Evolutionary conservation across 331 rosid species (phyloP).

Genomic region (Rosa hybrid): DNA sequence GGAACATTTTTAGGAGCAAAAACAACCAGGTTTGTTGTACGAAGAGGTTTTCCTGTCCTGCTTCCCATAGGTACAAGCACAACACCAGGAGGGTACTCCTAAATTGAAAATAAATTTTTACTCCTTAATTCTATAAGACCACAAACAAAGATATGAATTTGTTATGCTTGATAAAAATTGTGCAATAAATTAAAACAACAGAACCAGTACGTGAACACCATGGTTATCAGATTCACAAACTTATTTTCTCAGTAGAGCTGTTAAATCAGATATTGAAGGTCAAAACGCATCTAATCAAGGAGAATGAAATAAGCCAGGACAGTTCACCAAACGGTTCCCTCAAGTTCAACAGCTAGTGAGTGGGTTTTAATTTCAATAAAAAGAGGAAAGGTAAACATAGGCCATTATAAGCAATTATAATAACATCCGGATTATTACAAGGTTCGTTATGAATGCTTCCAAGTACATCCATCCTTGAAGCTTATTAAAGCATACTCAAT

Average conservation of each 20-base stretch:
- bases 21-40: conserved; percentile 71
- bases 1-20: conserved; percentile 61
- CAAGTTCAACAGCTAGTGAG: background rate
- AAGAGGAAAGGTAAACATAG: background rate
- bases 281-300: background rate
- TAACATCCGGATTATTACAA: background rate
- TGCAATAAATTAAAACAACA: background rate
- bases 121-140: conserved; percentile 4
- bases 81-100: conserved; percentile 31
- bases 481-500: conserved; percentile 6
- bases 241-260: background rate
- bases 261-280: background rate
- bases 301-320: background rate
- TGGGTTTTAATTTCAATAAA: background rate
- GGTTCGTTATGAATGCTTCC: background rate
- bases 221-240: background rate
- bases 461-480: background rate
- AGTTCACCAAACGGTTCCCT: background rate
- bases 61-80: conserved; percentile 71
- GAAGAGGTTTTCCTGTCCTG: conserved; percentile 70
- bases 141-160: conserved; percentile 15
- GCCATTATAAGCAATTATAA: background rate
- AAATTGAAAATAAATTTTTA: conserved; percentile 25
- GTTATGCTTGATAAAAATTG: background rate
- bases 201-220: background rate